These are phyloP conservation scores for Phytopythium sindhum DNA, from an alignment of 352 stramenopile species.

Conservation along the genomic window DNA sequence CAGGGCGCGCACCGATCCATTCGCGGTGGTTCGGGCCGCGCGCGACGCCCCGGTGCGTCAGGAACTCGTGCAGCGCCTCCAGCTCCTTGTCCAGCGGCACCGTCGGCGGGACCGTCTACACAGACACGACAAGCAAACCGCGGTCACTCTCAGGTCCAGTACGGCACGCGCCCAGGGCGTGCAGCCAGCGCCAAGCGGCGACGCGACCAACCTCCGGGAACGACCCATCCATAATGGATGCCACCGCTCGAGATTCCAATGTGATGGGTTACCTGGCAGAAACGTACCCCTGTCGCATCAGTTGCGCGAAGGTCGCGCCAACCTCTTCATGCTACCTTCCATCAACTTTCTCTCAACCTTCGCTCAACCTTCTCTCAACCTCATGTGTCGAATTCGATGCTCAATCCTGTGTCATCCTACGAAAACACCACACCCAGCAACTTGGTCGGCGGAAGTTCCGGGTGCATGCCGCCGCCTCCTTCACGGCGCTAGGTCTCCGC, in stretches of 20 bases:
- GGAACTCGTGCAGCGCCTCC: slow-evolving; percentile 52
- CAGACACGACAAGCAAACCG: not conserved
- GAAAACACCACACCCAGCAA: not conserved
- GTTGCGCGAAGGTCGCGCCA: not conserved
- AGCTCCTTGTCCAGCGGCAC: slow-evolving; percentile 51
- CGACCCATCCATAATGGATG: not conserved
- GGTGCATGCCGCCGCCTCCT: not conserved
- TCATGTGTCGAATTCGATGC: not conserved
- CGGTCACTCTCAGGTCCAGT: not conserved
- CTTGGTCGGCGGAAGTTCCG: not conserved
- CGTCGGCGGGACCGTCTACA: slow-evolving; percentile 49
- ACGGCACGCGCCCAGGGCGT: not conserved
- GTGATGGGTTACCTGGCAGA: not conserved
- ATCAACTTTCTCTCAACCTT: slow-evolving; percentile 13
- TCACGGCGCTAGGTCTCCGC: not conserved
- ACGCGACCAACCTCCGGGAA: slow-evolving; percentile 18
- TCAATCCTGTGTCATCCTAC: not conserved
- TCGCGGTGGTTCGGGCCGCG: slow-evolving; percentile 31
- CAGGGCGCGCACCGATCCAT: slow-evolving; percentile 24
- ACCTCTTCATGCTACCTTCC: not conserved
- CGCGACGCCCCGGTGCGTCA: slow-evolving; percentile 41
- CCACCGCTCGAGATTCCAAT: not conserved
- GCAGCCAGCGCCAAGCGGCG: not conserved
- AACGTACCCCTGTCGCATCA: not conserved
- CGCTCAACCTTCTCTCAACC: not conserved